phyloP scores from a whole-genome alignment of 2,329 filamentous ascomycete genomes.

The Periconia digitata region DNA sequence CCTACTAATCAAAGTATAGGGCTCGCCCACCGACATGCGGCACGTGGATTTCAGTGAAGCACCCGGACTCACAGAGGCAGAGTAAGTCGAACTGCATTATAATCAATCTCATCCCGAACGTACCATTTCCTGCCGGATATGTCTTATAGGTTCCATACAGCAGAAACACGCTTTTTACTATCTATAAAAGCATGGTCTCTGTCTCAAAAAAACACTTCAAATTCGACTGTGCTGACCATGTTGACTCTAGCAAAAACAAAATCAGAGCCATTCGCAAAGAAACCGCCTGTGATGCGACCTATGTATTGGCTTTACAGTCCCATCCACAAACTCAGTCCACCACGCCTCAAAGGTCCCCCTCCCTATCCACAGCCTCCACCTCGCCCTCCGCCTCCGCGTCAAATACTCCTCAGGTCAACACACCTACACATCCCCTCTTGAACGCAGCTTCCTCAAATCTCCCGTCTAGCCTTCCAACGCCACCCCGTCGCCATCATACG shows the following conservation, averaged over 20 bases:
- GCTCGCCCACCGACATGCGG: slow-evolving; percentile 33
- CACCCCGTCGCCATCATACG: slow-evolving; percentile 18
- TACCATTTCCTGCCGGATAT: too few relatives aligned
- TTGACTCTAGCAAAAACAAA: too few relatives aligned
- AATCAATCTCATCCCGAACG: neutral
- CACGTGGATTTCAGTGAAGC: slow-evolving; percentile 28
- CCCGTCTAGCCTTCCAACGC: slow-evolving; percentile 23
- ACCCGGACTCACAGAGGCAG: slow-evolving; percentile 30
- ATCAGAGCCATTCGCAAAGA: slow-evolving; percentile 33
- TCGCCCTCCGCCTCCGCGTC: slow-evolving; percentile 6
- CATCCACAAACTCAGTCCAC: slow-evolving; percentile 9
- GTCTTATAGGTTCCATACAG: too few relatives aligned
- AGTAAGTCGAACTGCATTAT: slow-evolving; percentile 18
- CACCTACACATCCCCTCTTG: slow-evolving; percentile 21
- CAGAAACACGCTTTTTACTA: neutral
- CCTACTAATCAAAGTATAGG: slow-evolving; percentile 12
- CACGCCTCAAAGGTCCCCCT: neutral
- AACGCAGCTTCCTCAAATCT: slow-evolving; percentile 27
- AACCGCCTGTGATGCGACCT: slow-evolving; percentile 30
- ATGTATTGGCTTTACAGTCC: slow-evolving; percentile 23
- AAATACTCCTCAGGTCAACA: slow-evolving; percentile 3
- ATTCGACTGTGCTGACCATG: too few relatives aligned
- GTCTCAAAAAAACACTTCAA: neutral
- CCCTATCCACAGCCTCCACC: slow-evolving; percentile 9
- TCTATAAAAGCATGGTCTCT: neutral